Percentiles rank a stretch among this genome's conserved stretches.
phyloP scores from a whole-genome alignment of 129 eudicot genomes.

The Lactuca saligna region DNA sequence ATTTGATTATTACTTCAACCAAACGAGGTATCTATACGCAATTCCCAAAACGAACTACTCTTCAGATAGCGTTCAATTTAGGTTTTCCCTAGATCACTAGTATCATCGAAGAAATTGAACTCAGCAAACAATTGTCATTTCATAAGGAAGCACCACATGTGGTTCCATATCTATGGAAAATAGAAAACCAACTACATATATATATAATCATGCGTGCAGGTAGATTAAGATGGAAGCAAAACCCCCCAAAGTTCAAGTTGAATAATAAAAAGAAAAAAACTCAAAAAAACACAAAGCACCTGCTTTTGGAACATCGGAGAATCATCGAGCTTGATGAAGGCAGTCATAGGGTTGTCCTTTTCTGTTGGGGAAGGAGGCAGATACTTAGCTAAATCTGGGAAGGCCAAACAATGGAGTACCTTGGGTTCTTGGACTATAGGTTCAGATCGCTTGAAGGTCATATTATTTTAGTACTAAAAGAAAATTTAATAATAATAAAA shows the following conservation, averaged over 20 bases:
- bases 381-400: slow-evolving; percentile 28
- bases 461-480: slow-evolving; percentile 5
- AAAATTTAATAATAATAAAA: neutral
- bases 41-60: slow-evolving; percentile 4
- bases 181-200: slow-evolving; percentile 8
- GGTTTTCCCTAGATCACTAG: slow-evolving; percentile 27
- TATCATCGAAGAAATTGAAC: slow-evolving; percentile 10
- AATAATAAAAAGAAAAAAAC: neutral
- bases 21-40: neutral
- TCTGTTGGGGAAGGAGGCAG: slow-evolving; percentile 13
- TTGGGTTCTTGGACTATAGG: slow-evolving; percentile 12
- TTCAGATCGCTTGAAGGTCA: slow-evolving; percentile 33
- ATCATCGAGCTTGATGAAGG: slow-evolving; percentile 88
- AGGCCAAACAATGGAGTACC: slow-evolving; percentile 13
- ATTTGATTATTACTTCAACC: neutral
- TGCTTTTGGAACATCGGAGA: slow-evolving; percentile 95
- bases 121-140: slow-evolving; percentile 1
- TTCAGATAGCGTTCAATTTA: neutral
- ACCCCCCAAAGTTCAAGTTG: slow-evolving; percentile 14
- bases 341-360: slow-evolving; percentile 44
- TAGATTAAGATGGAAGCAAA: slow-evolving; percentile 25
- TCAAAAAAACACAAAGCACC: slow-evolving; percentile 30
- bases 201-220: neutral
- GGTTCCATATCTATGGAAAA: neutral
- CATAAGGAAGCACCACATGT: neutral